Evolutionary conservation across 2,329 filamentous ascomycete genomes (phyloP), one percentile per base, ranked within the genome.

Genomic region (Botrytis deweyae): DNA sequence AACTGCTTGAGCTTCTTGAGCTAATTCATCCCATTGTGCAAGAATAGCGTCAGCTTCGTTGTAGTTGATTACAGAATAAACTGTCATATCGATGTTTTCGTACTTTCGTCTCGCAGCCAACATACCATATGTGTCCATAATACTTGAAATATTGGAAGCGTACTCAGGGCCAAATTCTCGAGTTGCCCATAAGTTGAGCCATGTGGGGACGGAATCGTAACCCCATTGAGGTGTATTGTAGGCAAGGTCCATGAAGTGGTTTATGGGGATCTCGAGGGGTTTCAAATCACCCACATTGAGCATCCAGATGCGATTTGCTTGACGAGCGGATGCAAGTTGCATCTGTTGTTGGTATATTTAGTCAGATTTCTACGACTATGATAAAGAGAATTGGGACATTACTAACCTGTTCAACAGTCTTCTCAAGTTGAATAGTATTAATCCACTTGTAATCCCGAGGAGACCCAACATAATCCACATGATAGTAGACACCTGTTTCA

Each of bases 271-370:
- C 82, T 92, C 88, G 82, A 80, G 77, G 0, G 87, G 86, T 79
- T 90, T 91, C 59, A 91, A 83, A 78, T 91, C 89, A n/a, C 88
- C 88, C 8, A 90, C 87, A 75, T 91, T 91, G 58, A 89, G 86
- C 63, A 90, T 85, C 89, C 89, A 91, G 64, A 91, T 88, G 4
- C 79, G 70, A 84, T 84, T 69, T 83, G 84, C 36, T 86, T 87
- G 9, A 85, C 87, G 83, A 42, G 88, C 84, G 74, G 89, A 87
- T 2, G 90, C 87, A 8, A 90, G 84, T 76, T 87, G 85, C 87
- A 92, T 89, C 81, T 92, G n/a, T 69, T 46, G 20, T 58, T 12
- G 10, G 14, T 29, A 25, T 36, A 14, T 29, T 44, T 14, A 12
- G 29, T 63, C 49, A 73, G n/a, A 14, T 1, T 44, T 44, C 20